These are phyloP conservation scores for Remersonia thermophila DNA, from an alignment of 2,329 filamentous ascomycete species.

Conservation along the genomic window DNA sequence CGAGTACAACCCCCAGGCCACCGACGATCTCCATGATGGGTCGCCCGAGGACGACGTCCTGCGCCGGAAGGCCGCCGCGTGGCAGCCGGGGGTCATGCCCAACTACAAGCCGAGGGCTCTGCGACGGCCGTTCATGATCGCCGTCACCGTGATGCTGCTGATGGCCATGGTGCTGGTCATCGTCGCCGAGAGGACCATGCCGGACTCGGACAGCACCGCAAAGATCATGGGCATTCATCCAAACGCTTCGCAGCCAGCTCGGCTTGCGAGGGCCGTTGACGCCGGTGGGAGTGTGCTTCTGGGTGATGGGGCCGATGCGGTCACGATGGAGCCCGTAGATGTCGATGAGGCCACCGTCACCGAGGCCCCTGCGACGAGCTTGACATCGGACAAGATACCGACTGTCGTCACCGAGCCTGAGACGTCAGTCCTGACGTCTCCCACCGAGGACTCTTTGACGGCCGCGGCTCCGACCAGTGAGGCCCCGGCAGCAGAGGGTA, in stretches of 20 bases:
- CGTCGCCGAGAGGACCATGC: constrained; percentile 20
- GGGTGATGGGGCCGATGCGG: neutral
- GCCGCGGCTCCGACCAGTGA: too few relatives aligned
- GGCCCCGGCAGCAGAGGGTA: too few relatives aligned
- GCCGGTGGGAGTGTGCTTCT: constrained; percentile 1
- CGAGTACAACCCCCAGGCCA: constrained; percentile 22
- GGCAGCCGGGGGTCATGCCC: constrained; percentile 8
- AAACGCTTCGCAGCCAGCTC: constrained; percentile 6
- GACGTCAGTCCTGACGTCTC: too few relatives aligned
- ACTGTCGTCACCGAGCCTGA: too few relatives aligned
- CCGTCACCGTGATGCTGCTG: constrained; percentile 17
- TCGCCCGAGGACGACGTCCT: constrained; percentile 1
- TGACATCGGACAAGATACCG: too few relatives aligned
- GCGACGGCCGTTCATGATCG: constrained; percentile 23
- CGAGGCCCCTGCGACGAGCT: too few relatives aligned
- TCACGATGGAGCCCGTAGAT: neutral
- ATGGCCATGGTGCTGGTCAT: constrained; percentile 20
- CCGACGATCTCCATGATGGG: constrained; percentile 18
- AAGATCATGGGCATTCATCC: constrained; percentile 14
- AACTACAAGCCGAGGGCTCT: constrained; percentile 23
- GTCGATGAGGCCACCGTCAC: too few relatives aligned
- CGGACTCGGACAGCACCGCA: constrained; percentile 21
- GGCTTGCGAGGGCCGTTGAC: constrained; percentile 5
- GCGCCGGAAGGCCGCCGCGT: constrained; percentile 2
- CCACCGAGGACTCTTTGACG: too few relatives aligned